These are phyloP conservation scores for Hymenotorrendiella dingleyae DNA, from an alignment of 2,329 filamentous ascomycete species.

Conservation along the genomic window DNA sequence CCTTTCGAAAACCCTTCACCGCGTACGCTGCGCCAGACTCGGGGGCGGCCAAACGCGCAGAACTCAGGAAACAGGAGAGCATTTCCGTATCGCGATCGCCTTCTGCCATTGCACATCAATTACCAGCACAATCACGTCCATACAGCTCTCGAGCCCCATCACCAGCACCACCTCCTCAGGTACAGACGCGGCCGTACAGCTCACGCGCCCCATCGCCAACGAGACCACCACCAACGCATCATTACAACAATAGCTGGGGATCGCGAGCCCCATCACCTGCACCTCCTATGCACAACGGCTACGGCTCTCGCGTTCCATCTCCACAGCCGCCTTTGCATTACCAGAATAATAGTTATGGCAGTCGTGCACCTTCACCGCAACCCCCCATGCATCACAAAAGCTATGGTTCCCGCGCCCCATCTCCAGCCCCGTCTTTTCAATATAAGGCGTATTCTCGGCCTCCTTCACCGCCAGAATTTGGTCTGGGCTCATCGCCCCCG, in stretches of 20 bases:
- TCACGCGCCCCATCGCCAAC: conserved; percentile 38
- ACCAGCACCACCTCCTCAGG: conserved; percentile 28
- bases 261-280: conserved; percentile 27
- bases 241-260: conserved; percentile 29
- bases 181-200: conserved; percentile 27
- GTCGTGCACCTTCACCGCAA: conserved; percentile 36
- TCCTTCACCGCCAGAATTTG: conserved; percentile 33
- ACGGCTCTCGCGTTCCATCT: conserved; percentile 33
- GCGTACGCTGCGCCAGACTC: conserved; percentile 62
- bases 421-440: conserved; percentile 23
- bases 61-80: conserved; percentile 26
- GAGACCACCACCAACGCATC: conserved; percentile 29
- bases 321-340: conserved; percentile 18
- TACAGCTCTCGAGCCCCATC: conserved; percentile 34
- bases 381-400: conserved; percentile 29
- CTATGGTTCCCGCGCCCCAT: conserved; percentile 31
- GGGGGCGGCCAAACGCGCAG: conserved; percentile 48
- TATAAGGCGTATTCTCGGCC: conserved; percentile 32
- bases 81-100: conserved; percentile 19
- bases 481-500: conserved; percentile 41
- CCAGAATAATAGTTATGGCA: conserved; percentile 34
- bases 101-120: conserved; percentile 26
- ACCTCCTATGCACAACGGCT: conserved; percentile 25
- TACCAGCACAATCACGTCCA: conserved; percentile 31
- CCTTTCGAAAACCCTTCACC: conserved; percentile 62